These are phyloP conservation scores for Plantago coronopus DNA, from an alignment of 305 asterid species.

Conservation along the genomic window DNA sequence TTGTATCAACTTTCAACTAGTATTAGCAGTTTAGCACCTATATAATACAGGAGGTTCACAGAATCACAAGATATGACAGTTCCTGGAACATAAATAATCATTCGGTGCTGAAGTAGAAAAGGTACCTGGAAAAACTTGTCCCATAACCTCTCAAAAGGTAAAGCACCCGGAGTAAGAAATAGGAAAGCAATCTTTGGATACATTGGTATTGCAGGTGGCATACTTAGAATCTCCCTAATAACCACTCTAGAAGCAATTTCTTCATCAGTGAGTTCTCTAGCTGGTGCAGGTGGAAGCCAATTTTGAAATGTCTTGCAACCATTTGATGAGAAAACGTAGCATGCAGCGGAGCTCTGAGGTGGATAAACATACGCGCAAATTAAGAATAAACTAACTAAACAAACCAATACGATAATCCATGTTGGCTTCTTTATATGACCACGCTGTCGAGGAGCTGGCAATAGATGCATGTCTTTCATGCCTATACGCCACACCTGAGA, in stretches of 20 bases:
- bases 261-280: conserved; percentile 56
- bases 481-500: conserved; percentile 56
- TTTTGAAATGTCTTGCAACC: conserved; percentile 48
- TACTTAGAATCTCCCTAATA: conserved; percentile 43
- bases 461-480: conserved; percentile 51
- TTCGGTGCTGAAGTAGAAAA: neutral
- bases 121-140: conserved; percentile 58
- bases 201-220: conserved; percentile 29
- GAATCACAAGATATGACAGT: no score
- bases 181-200: conserved; percentile 55
- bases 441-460: conserved; percentile 59
- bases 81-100: no score
- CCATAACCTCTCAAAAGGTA: conserved; percentile 63
- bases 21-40: no score
- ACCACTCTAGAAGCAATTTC: conserved; percentile 66
- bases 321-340: conserved; percentile 53
- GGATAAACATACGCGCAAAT: conserved; percentile 63
- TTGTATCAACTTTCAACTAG: no score
- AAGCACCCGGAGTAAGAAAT: conserved; percentile 52
- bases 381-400: conserved; percentile 56
- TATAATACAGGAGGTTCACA: no score
- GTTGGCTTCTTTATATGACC: conserved; percentile 54
- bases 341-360: conserved; percentile 54
- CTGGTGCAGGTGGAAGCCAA: conserved; percentile 68
- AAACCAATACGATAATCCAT: conserved; percentile 62